phyloP scores from a whole-genome alignment of 768 basidiomycete species.

The Lepiota brunneoincarnata region DNA sequence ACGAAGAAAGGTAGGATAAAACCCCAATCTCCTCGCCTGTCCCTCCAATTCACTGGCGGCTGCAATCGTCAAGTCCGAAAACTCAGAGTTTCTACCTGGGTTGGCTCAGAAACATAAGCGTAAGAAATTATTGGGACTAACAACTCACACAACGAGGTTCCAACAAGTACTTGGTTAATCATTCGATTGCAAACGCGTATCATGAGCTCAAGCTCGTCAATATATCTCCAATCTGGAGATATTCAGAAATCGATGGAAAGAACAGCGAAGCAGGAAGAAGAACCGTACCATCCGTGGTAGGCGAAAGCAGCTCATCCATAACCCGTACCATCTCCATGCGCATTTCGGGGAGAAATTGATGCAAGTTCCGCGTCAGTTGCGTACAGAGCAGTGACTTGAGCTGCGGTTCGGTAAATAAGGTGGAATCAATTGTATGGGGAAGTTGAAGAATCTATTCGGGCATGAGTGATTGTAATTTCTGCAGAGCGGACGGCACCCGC shows the following conservation, averaged over 20 bases:
- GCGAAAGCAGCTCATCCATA: not conserved
- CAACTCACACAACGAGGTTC: constrained; percentile 5
- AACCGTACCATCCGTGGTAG: constrained; percentile 6
- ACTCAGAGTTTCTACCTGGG: not conserved
- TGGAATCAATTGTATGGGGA: not conserved
- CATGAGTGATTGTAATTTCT: not conserved
- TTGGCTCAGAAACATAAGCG: not conserved
- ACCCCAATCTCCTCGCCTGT: not conserved
- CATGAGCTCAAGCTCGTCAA: constrained; percentile 12
- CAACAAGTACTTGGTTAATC: constrained; percentile 14
- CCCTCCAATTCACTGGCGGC: not conserved
- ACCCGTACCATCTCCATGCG: not conserved
- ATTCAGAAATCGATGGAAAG: not conserved
- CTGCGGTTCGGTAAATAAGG: not conserved
- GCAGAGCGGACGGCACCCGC: constrained; percentile 20
- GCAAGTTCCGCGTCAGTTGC: constrained; percentile 4
- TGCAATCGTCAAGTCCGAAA: not conserved
- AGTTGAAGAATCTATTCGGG: constrained; percentile 1
- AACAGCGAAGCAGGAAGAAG: too few relatives aligned
- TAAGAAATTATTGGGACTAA: not conserved
- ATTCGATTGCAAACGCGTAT: not conserved
- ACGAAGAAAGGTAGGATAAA: not conserved
- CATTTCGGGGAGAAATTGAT: not conserved
- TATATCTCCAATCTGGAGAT: constrained; percentile 16
- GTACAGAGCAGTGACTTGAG: constrained; percentile 8